Evolutionary conservation across 2,329 filamentous ascomycete species (phyloP), one percentile per base, ranked within the genome.

Genomic region (Chaetomiaceae sp.): DNA sequence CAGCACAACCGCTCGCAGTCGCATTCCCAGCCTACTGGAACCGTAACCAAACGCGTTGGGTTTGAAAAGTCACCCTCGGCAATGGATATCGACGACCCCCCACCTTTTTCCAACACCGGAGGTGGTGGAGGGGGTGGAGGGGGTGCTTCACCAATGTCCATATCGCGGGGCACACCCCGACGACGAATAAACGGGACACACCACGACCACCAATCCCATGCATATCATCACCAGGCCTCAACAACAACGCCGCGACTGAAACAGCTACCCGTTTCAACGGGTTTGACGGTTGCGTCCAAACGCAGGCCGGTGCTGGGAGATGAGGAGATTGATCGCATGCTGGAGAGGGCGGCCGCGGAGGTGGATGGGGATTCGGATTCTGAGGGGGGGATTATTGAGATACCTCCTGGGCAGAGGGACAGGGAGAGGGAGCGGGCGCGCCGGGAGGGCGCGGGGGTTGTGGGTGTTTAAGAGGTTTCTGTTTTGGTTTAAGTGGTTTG

Each of bases 281-380:
- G 77, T 0, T 67, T 82, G 6, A 72, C 73, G 5, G 68, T 65
- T 19, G 60, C 67, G 7, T 65, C 67, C 6, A 69, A 72, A 61
- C 64, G 73, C 53, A 65, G 75, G 61, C 65, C 71, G n/a, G 65
- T 68, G 4, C 59, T 83, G 36, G 71, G 71, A 2, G 79, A 82
- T 34, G 78, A 79, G 38, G 80, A 83, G 36, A 80, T 83, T 52
- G 80, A 83, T 54, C 71, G 74, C 34, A 81, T 83, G 76, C 68
- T 83, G 37, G 80, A 83, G 53, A 72, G 72, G 33, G 78, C 73
- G 2, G 75, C 72, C 2, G 76, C 74, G 2, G 75, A 75, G 20
- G 72, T 69, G 15, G 77, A 75, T 22, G 71, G 9, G n/a, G 77
- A 76, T 40, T 81, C 78, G 17, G 80, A 81, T 40, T 81, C 81